Evolutionary conservation across 495 filamentous ascomycete genomes (phyloP).

Genomic region (Mytilinidion resinicola): DNA sequence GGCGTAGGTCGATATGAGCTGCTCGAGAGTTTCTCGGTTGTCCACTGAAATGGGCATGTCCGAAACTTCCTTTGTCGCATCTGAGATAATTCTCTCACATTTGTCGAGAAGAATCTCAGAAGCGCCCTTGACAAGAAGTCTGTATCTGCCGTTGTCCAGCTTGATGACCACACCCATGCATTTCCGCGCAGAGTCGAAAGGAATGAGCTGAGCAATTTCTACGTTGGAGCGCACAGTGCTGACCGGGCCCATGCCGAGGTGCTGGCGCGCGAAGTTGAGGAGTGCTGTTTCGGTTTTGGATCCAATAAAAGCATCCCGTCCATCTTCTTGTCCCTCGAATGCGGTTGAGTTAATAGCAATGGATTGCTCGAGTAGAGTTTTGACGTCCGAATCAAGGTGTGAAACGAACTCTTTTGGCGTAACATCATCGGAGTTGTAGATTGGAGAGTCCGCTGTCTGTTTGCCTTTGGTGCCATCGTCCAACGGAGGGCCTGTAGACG

Average conservation of each 20-base stretch:
- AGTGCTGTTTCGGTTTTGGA: slow-evolving; percentile 69
- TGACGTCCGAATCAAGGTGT: slow-evolving; percentile 46
- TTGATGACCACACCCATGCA: slow-evolving; percentile 63
- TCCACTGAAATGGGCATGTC: slow-evolving; percentile 26
- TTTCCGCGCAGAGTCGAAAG: slow-evolving; percentile 63
- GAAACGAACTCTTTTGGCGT: slow-evolving; percentile 55
- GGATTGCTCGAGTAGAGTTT: slow-evolving; percentile 51
- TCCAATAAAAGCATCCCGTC: slow-evolving; percentile 53
- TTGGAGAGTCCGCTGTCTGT: slow-evolving; percentile 23
- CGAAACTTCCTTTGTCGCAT: slow-evolving; percentile 56
- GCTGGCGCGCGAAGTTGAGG: slow-evolving; percentile 53
- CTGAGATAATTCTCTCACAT: slow-evolving; percentile 60
- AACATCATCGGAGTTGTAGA: slow-evolving; percentile 36
- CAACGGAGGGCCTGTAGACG: neutral
- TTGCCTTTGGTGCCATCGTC: slow-evolving; percentile 34
- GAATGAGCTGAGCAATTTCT: slow-evolving; percentile 57
- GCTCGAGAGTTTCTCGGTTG: slow-evolving; percentile 47
- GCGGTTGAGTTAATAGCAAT: slow-evolving; percentile 63
- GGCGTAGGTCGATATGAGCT: slow-evolving; percentile 70
- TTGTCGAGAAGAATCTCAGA: slow-evolving; percentile 61
- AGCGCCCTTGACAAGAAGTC: slow-evolving; percentile 63
- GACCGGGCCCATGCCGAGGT: slow-evolving; percentile 57
- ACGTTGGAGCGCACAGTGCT: slow-evolving; percentile 52
- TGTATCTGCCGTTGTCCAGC: slow-evolving; percentile 48
- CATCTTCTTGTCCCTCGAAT: slow-evolving; percentile 52